Percentiles rank a stretch among this genome's conserved stretches.
Conservation (phyloP, 768 basidiomycete species). For the Neoboletus magnificus region DNA sequence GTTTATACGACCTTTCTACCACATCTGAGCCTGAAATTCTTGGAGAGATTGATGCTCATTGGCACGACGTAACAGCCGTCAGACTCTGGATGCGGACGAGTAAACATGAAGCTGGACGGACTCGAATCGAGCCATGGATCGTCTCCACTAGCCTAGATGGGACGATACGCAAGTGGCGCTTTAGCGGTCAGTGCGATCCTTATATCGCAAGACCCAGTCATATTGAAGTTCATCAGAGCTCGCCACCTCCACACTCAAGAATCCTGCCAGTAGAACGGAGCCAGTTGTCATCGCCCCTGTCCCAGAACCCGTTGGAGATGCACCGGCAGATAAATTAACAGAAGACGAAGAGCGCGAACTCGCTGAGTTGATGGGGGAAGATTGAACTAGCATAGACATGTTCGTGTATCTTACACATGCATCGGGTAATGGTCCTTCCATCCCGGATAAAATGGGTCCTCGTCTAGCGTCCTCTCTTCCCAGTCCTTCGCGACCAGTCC, state of each 20-base stretch:
- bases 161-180: conserved; percentile 82
- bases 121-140: conserved; percentile 73
- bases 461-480: conserved; percentile 47
- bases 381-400: conserved; percentile 9
- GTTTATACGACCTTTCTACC: conserved; percentile 73
- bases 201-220: background rate
- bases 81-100: conserved; percentile 64
- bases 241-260: conserved; percentile 21
- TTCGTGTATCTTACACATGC: conserved; percentile 8
- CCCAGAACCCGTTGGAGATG: conserved; percentile 26
- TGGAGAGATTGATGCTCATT: conserved; percentile 80
- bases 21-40: conserved; percentile 66
- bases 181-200: conserved; percentile 47
- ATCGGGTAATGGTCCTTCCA: conserved; percentile 34
- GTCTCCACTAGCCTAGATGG: conserved; percentile 82
- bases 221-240: conserved; percentile 21
- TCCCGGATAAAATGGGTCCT: conserved; percentile 51
- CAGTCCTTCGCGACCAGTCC: conserved; percentile 46
- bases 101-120: conserved; percentile 41
- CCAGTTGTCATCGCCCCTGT: conserved; percentile 24
- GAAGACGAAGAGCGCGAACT: conserved; percentile 91
- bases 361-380: conserved; percentile 65
- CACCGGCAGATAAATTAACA: conserved; percentile 48
- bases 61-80: conserved; percentile 82
- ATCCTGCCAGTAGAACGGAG: conserved; percentile 16